Percentiles rank a stretch among this genome's conserved stretches.
phyloP scores from a whole-genome alignment of 2,329 filamentous ascomycete species.

The Cladosporium sp. region DNA sequence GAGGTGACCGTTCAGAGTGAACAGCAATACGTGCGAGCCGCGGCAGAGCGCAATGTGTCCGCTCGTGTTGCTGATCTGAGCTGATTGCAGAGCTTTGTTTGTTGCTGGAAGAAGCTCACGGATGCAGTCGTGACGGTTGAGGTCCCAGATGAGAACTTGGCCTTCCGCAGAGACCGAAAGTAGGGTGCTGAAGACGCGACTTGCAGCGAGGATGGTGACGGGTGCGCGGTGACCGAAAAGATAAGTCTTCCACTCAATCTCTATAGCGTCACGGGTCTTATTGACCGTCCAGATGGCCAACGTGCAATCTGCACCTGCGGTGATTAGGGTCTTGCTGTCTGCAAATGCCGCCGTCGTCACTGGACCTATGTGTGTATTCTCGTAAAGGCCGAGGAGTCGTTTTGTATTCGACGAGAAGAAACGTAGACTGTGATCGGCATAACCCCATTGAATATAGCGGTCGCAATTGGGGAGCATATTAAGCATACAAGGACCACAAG shows the following conservation, averaged over 20 bases:
- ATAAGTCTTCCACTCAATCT: conserved; percentile 72
- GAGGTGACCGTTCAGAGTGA: conserved; percentile 80
- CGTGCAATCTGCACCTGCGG: conserved; percentile 87
- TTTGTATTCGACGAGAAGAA: conserved; percentile 84
- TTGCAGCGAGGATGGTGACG: conserved; percentile 77
- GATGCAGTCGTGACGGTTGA: conserved; percentile 85
- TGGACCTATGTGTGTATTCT: conserved; percentile 89
- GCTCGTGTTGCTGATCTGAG: conserved; percentile 81
- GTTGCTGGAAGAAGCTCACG: conserved; percentile 42
- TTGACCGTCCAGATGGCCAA: conserved; percentile 78
- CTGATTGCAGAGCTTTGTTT: conserved; percentile 63
- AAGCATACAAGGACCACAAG: conserved; percentile 75
- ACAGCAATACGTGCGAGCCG: conserved; percentile 69
- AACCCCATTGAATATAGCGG: conserved; percentile 94
- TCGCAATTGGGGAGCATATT: conserved; percentile 85
- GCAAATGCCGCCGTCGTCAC: conserved; percentile 79
- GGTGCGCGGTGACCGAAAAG: conserved; percentile 87
- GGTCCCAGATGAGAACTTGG: conserved; percentile 84
- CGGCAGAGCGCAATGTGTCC: conserved; percentile 86
- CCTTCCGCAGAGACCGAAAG: conserved; percentile 80
- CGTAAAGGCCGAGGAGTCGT: conserved; percentile 80
- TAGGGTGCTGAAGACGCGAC: conserved; percentile 82
- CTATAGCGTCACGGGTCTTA: conserved; percentile 58
- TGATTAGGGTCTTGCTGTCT: conserved; percentile 86
- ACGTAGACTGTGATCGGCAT: conserved; percentile 84